Evolutionary conservation across 768 basidiomycete genomes (phyloP), one percentile per base, ranked within the genome.

Genomic region (Cubamyces lactineus): DNA sequence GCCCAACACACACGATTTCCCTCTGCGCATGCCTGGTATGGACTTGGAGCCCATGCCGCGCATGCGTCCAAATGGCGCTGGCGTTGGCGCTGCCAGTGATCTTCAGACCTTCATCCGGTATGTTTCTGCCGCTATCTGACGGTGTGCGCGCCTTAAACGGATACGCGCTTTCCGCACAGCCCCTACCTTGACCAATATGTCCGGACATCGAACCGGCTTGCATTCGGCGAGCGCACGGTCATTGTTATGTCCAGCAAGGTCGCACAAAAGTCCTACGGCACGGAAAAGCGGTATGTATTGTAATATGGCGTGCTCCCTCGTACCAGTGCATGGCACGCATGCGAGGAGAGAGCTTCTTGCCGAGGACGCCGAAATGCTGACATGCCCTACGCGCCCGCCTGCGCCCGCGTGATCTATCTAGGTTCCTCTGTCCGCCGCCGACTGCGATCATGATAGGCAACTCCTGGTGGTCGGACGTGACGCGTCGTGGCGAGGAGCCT

Each of bases 171-270:
- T 28, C 23, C 41, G 48, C n/a, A 23, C 59, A 74, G 69, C 24
- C 92, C 92, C 12, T 92, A 86, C 75, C 78, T 94, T 65, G 91
- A 93, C 63, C 89, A 91, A 68, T 98, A 94, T 72, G 84, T 95
- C 53, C 84, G 87, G 38, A 85, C 94, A 21, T 81, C 86, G 41
- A 96, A 96, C 72, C 84, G 95, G 30, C 83, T 97, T 48, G 91
- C 90, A 1, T 90, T 90, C 68, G 96, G 96, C 53, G 96, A 98
- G 74, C 86, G 94, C 50, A 94, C 94, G 4, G 86, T 98, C 62
- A 91, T 98, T 63, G 91, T 98, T 69, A 95, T 97, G 92, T 96
- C 94, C n/a, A 94, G 91, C 72, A 94, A 91, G 71, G 95, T 98
- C 30, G 96, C 94, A 3, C 96, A 98, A 80, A 96, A 98, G 72